These are phyloP conservation scores for Penicillium sumatraense DNA, from an alignment of 2,329 filamentous ascomycete genomes.

Conservation along the genomic window DNA sequence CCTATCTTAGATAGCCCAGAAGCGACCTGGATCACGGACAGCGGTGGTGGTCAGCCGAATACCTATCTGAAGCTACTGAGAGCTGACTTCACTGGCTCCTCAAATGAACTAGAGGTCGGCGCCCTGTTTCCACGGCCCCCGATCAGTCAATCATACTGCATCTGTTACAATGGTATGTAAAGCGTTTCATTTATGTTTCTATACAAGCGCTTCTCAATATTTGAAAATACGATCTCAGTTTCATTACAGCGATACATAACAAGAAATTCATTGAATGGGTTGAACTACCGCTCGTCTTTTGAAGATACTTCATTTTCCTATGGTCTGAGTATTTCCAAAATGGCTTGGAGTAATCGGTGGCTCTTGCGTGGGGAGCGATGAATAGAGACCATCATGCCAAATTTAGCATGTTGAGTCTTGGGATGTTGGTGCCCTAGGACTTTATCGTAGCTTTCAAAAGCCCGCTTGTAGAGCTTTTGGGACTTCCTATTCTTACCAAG, in stretches of 20 bases:
- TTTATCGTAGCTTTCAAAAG: background rate
- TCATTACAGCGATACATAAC: background rate
- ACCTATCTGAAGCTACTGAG: too few species aligned
- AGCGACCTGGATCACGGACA: too few species aligned
- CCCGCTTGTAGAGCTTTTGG: background rate
- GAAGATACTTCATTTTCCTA: background rate
- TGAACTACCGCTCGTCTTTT: background rate
- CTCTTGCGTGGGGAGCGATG: background rate
- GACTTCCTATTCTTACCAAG: background rate
- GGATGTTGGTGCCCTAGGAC: background rate
- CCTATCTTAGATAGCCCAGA: too few species aligned
- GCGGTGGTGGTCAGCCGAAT: too few species aligned
- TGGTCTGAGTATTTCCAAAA: background rate
- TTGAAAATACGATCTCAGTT: background rate
- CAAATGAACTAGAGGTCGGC: too few species aligned
- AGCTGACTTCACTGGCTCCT: too few species aligned
- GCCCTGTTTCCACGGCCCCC: too few species aligned
- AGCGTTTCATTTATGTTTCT: too few species aligned
- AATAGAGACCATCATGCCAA: background rate
- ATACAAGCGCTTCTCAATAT: too few species aligned
- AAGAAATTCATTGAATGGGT: background rate
- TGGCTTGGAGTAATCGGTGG: background rate
- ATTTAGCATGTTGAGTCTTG: background rate
- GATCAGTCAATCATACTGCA: too few species aligned
- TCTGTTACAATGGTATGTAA: too few species aligned